Evolutionary conservation across 352 stramenopile genomes (phyloP).

Genomic region (Pythium sp.): DNA sequence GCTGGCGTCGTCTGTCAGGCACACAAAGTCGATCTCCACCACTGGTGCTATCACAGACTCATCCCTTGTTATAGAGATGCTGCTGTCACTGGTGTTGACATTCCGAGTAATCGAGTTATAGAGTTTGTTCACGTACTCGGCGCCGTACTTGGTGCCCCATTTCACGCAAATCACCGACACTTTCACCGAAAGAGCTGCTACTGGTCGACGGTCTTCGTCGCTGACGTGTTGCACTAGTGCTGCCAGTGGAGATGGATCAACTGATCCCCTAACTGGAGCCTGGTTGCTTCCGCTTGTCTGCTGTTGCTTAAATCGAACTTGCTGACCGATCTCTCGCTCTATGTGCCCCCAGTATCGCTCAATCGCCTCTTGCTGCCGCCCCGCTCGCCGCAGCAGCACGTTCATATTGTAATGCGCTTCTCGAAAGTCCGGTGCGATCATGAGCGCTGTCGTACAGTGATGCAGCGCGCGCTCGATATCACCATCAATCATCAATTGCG

Average conservation of each 20-base stretch:
- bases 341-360: slow-evolving; percentile 52
- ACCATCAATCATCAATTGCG: slow-evolving; percentile 36
- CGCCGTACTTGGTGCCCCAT: slow-evolving; percentile 78
- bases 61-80: not conserved
- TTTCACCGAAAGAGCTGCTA: not conserved
- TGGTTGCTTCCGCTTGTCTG: slow-evolving; percentile 43
- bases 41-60: not conserved
- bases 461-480: slow-evolving; percentile 30
- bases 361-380: slow-evolving; percentile 43
- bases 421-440: slow-evolving; percentile 21
- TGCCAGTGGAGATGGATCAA: not conserved
- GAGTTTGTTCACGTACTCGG: slow-evolving; percentile 84
- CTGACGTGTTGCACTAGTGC: slow-evolving; percentile 93
- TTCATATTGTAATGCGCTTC: slow-evolving; percentile 70
- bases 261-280: not conserved
- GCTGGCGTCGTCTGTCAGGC: slow-evolving; percentile 58
- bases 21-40: slow-evolving; percentile 46
- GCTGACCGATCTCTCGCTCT: slow-evolving; percentile 78
- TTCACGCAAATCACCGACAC: slow-evolving; percentile 80
- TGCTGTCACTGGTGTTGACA: not conserved
- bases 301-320: slow-evolving; percentile 34
- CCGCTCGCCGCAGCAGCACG: slow-evolving; percentile 48
- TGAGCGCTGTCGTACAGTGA: slow-evolving; percentile 37
- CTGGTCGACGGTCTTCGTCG: slow-evolving; percentile 91
- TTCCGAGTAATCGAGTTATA: slow-evolving; percentile 40